These are phyloP conservation scores for Russula compacta DNA, from an alignment of 768 basidiomycete species.

Conservation along the genomic window DNA sequence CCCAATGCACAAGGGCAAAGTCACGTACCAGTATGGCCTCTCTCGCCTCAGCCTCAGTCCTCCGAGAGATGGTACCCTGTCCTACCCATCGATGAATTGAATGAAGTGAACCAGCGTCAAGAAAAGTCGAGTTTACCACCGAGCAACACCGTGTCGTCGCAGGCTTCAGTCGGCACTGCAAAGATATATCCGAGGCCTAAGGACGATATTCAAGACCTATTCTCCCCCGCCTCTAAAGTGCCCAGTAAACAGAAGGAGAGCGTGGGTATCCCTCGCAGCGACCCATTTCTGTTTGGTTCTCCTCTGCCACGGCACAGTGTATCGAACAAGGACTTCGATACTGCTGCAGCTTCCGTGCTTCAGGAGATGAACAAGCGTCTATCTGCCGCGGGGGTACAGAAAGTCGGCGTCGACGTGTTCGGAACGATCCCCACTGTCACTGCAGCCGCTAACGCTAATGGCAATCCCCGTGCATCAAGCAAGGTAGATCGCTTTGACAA, in stretches of 20 bases:
- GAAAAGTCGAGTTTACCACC: constrained; percentile 34
- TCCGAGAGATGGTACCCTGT: constrained; percentile 32
- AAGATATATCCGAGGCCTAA: constrained; percentile 28
- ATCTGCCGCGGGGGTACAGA: constrained; percentile 44
- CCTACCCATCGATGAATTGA: constrained; percentile 28
- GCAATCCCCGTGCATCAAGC: not conserved
- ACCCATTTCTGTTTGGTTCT: constrained; percentile 73
- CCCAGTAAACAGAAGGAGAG: not conserved
- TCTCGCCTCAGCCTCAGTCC: constrained; percentile 27
- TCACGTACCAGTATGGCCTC: constrained; percentile 32
- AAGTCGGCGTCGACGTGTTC: constrained; percentile 39
- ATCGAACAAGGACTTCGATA: constrained; percentile 57
- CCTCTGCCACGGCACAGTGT: constrained; percentile 54
- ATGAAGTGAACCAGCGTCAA: constrained; percentile 23
- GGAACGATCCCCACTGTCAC: constrained; percentile 21
- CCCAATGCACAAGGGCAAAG: constrained; percentile 28
- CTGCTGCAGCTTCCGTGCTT: constrained; percentile 59
- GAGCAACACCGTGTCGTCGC: constrained; percentile 25
- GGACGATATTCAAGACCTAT: constrained; percentile 30
- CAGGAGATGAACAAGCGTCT: constrained; percentile 78
- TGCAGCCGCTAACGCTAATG: not conserved
- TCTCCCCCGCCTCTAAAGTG: constrained; percentile 31
- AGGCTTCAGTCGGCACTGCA: constrained; percentile 22
- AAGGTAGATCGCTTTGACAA: constrained; percentile 39
- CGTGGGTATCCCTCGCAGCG: constrained; percentile 24